Conservation (phyloP, 805 yeast species). For the Wickerhamomyces bisporus region DNA sequence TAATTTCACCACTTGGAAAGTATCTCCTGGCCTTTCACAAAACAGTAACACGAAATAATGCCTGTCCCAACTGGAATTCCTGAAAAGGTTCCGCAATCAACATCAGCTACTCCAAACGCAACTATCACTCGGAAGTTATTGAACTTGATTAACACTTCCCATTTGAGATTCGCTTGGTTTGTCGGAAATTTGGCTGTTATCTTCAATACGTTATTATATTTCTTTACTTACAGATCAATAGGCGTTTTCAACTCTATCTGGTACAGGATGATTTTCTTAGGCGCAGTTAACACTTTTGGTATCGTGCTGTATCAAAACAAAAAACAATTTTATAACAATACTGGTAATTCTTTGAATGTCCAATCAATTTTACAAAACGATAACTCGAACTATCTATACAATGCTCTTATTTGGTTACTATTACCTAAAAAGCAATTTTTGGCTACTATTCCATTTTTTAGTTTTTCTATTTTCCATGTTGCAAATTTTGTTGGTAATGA, state of each 20-base stretch:
- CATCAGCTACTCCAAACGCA: not conserved
- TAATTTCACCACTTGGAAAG: too few species aligned
- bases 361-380: constrained; percentile 48
- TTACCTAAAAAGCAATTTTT: constrained; percentile 52
- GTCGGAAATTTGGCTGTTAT: constrained; percentile 49
- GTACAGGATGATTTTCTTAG: constrained; percentile 57
- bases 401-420: constrained; percentile 49
- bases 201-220: constrained; percentile 33
- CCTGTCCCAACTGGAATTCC: too few species aligned
- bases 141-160: constrained; percentile 7
- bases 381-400: constrained; percentile 64
- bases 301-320: constrained; percentile 61
- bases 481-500: constrained; percentile 62
- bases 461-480: constrained; percentile 79
- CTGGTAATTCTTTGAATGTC: constrained; percentile 20
- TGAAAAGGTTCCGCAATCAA: not conserved
- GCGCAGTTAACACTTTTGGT: constrained; percentile 69
- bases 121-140: too few species aligned
- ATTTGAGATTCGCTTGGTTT: constrained; percentile 76
- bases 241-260: constrained; percentile 35
- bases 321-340: constrained; percentile 23
- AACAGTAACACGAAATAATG: too few species aligned
- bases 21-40: too few species aligned
- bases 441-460: constrained; percentile 66
- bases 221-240: constrained; percentile 28